Conservation (phyloP, 345 rosid species). For the Melaleuca alternifolia region DNA sequence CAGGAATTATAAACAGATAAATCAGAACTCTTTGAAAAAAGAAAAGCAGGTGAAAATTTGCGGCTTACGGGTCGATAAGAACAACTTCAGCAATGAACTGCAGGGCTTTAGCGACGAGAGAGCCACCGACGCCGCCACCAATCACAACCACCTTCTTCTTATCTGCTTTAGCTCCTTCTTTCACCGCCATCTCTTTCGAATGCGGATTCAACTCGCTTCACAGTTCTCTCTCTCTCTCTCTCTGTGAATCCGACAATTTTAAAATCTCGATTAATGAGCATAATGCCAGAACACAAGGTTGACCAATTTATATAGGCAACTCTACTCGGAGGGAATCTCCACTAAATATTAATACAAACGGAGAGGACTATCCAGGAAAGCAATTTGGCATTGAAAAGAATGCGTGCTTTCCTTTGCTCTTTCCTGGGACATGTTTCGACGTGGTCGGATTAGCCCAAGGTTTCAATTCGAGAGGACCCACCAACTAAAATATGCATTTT, state of each 20-base stretch:
- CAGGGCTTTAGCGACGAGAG: conserved; percentile 19
- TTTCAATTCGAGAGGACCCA: not conserved
- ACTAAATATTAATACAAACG: not conserved
- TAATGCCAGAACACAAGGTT: not conserved
- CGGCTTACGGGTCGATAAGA: conserved; percentile 27
- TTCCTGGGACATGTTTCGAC: not conserved
- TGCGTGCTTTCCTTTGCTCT: not conserved
- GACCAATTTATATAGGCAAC: not conserved
- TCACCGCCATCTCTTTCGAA: conserved; percentile 1
- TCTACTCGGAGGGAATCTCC: not conserved
- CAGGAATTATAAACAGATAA: not conserved
- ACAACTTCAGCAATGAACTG: conserved; percentile 29
- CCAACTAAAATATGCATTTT: not conserved
- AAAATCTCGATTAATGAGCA: not conserved
- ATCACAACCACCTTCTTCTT: conserved; percentile 25
- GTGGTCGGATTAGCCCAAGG: not conserved
- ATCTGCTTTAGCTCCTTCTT: not conserved
- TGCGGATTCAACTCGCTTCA: not conserved
- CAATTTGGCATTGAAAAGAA: not conserved
- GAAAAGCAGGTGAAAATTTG: not conserved
- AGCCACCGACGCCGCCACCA: conserved; percentile 36
- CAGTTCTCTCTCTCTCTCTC: not conserved
- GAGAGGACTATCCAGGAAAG: not conserved
- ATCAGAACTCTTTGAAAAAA: not conserved
- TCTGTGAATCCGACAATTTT: not conserved